A percentile compares a stretch with the other conserved stretches of the same genome.
Evolutionary conservation across 2,329 filamentous ascomycete species (phyloP).

Genomic region (Pseudocercospora musae): DNA sequence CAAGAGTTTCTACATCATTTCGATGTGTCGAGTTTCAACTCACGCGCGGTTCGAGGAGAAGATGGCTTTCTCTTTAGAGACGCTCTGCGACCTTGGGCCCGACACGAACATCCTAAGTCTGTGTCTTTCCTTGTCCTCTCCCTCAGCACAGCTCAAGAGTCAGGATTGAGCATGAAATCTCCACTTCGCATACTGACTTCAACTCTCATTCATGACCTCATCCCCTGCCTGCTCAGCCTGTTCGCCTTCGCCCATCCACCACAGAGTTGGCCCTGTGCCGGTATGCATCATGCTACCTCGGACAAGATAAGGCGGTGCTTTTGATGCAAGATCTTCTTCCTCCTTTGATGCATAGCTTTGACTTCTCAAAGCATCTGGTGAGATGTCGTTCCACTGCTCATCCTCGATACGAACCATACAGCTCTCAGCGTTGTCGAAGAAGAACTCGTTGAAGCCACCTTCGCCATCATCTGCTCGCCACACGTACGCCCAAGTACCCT

Average conservation of each 20-base stretch:
- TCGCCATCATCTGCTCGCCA: slow-evolving; percentile 69
- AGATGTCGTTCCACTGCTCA: slow-evolving; percentile 89
- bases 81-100: too few species aligned
- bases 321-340: slow-evolving; percentile 58
- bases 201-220: background rate
- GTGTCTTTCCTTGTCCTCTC: too few species aligned
- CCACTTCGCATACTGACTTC: background rate
- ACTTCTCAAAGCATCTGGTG: slow-evolving; percentile 65
- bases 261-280: slow-evolving; percentile 48
- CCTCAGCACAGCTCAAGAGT: background rate
- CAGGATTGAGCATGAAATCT: background rate
- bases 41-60: too few species aligned
- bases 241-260: slow-evolving; percentile 42
- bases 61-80: too few species aligned
- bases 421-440: slow-evolving; percentile 85
- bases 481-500: slow-evolving; percentile 64
- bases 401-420: slow-evolving; percentile 81
- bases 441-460: slow-evolving; percentile 54
- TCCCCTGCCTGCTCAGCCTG: slow-evolving; percentile 11
- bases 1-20: too few species aligned
- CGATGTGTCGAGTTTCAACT: too few species aligned
- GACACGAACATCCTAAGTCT: too few species aligned
- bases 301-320: slow-evolving; percentile 68
- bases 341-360: slow-evolving; percentile 46
- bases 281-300: slow-evolving; percentile 48